phyloP scores from a whole-genome alignment of 2,329 filamentous ascomycete species.

The Chlorencoelia australis region DNA sequence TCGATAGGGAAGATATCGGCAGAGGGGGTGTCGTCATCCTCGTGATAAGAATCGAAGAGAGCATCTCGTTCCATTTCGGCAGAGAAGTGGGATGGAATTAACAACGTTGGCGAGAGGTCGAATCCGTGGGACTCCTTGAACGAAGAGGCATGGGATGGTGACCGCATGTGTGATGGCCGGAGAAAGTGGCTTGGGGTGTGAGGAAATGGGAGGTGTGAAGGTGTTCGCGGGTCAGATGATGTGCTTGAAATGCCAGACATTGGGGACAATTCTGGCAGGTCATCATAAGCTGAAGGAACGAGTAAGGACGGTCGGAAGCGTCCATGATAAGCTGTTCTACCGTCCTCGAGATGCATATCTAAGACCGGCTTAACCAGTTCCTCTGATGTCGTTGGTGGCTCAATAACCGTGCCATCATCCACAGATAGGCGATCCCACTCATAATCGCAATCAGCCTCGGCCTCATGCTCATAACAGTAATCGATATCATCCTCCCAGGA shows the following conservation, averaged over 20 bases:
- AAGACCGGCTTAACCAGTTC: constrained; percentile 10
- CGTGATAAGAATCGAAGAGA: constrained; percentile 21
- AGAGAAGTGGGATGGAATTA: constrained; percentile 50
- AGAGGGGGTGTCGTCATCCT: constrained; percentile 13
- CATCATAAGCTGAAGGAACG: constrained; percentile 19
- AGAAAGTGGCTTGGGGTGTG: constrained; percentile 17
- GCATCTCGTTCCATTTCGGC: constrained; percentile 37
- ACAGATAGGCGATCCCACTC: constrained; percentile 51
- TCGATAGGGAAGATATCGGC: constrained; percentile 19
- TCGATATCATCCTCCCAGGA: constrained; percentile 61
- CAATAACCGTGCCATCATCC: constrained; percentile 32
- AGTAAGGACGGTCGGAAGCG: constrained; percentile 25
- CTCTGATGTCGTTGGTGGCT: constrained; percentile 10
- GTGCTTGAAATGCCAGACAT: constrained; percentile 19
- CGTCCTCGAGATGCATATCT: constrained; percentile 19
- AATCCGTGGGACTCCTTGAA: constrained; percentile 52
- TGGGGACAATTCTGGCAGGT: constrained; percentile 24
- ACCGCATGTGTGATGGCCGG: constrained; percentile 16
- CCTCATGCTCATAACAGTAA: constrained; percentile 60
- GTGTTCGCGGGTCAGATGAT: constrained; percentile 20
- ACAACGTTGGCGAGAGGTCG: constrained; percentile 48
- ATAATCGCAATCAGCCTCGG: constrained; percentile 56
- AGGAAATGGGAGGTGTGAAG: no score
- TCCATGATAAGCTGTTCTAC: constrained; percentile 15
- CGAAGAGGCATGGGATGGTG: constrained; percentile 36